These are phyloP conservation scores for Agaricus subrufescens DNA, from an alignment of 768 basidiomycete species.

Conservation along the genomic window DNA sequence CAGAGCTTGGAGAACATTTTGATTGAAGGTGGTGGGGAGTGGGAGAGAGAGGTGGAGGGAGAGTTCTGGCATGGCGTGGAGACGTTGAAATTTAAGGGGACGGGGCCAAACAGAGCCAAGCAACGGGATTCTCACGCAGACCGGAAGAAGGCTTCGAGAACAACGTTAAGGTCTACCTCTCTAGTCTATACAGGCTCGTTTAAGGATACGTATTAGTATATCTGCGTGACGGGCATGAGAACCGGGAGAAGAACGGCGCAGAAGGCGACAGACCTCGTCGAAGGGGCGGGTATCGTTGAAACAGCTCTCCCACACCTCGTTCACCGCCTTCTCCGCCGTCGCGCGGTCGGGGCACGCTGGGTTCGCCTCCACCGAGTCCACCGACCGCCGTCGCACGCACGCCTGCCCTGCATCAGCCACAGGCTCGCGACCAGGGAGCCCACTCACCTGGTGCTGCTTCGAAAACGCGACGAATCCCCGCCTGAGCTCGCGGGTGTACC, in stretches of 20 bases:
- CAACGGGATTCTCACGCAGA: constrained; percentile 12
- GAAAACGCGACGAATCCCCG: constrained; percentile 77
- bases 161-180: background rate
- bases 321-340: constrained; percentile 84
- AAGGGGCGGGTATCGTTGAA: constrained; percentile 94
- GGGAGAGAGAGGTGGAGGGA: constrained; percentile 14
- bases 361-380: constrained; percentile 77
- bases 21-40: constrained; percentile 18
- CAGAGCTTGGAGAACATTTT: constrained; percentile 49
- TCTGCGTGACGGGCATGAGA: background rate
- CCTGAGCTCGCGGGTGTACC: constrained; percentile 74
- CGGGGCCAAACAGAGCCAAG: constrained; percentile 8
- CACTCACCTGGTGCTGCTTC: constrained; percentile 86
- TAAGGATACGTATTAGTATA: background rate
- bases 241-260: background rate
- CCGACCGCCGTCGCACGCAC: constrained; percentile 86
- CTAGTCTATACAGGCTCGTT: no score
- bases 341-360: constrained; percentile 72
- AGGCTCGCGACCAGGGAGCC: constrained; percentile 5
- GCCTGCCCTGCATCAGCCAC: constrained; percentile 39
- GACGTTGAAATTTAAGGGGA: constrained; percentile 14
- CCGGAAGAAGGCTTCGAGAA: constrained; percentile 4
- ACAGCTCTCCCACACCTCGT: constrained; percentile 97
- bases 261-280: constrained; percentile 68
- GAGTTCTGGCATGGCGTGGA: background rate